These are phyloP conservation scores for Lipomyces yamadae DNA, from an alignment of 805 yeast species.

Conservation along the genomic window DNA sequence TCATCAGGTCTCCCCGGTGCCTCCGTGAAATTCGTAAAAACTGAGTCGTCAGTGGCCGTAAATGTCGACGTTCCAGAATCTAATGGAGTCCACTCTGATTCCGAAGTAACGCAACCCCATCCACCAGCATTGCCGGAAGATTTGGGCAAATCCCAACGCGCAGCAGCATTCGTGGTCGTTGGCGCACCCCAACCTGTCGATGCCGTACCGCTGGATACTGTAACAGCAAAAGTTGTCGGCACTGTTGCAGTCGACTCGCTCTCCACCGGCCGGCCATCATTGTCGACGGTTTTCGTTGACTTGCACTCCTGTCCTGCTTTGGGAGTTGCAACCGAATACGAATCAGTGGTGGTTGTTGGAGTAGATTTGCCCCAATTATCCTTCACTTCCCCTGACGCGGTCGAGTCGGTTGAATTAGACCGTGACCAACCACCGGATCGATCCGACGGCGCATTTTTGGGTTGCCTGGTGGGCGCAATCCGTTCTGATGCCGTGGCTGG, in stretches of 20 bases:
- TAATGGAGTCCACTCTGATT: neutral
- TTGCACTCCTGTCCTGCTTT: neutral
- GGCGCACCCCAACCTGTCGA: neutral
- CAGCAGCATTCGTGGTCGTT: neutral
- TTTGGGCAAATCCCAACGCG: neutral
- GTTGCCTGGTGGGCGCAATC: neutral
- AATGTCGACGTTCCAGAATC: neutral
- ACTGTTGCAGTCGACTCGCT: neutral
- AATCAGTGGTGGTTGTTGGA: neutral
- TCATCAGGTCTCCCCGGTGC: neutral
- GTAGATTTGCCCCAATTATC: neutral
- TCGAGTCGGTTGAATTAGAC: neutral
- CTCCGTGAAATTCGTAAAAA: neutral
- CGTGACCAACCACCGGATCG: neutral
- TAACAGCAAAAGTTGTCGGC: neutral
- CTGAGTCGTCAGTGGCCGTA: neutral
- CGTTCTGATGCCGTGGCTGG: neutral
- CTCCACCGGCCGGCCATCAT: neutral
- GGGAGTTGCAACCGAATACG: neutral
- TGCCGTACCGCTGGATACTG: neutral
- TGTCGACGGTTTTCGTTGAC: neutral
- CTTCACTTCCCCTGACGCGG: neutral
- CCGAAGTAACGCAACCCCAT: neutral
- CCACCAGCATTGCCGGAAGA: neutral
- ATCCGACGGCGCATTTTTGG: slow-evolving; percentile 2